phyloP scores from a whole-genome alignment of 176 grass and related monocot genomes.

The Rhynchospora pubera region DNA sequence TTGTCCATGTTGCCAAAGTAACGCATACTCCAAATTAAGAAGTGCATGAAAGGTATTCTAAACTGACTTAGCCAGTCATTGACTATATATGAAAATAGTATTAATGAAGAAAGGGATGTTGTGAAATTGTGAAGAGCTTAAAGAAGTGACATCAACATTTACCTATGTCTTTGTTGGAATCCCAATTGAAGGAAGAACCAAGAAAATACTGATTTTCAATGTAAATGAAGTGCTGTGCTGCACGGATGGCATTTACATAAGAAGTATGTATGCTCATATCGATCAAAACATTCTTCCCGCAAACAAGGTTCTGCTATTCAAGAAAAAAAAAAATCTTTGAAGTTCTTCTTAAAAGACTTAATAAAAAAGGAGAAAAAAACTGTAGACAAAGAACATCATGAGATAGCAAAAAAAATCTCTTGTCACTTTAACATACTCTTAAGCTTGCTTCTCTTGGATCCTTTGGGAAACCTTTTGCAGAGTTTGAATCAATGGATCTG shows the following conservation, averaged over 20 bases:
- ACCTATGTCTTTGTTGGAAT: slow-evolving; percentile 60
- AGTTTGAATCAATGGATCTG: slow-evolving; percentile 81
- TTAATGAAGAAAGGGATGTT: no score
- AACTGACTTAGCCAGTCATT: background rate
- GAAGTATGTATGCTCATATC: slow-evolving; percentile 74
- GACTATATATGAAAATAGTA: background rate
- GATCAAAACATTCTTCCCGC: slow-evolving; percentile 70
- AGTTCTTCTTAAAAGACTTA: background rate
- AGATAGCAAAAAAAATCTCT: background rate
- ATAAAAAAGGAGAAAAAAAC: background rate
- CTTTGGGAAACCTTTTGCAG: slow-evolving; percentile 80
- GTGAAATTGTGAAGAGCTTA: no score
- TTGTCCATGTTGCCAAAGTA: background rate
- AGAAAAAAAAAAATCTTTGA: slow-evolving; percentile 8
- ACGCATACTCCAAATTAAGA: background rate
- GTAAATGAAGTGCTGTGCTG: slow-evolving; percentile 74
- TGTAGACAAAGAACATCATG: slow-evolving; percentile 4
- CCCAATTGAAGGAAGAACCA: slow-evolving; percentile 73
- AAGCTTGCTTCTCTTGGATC: slow-evolving; percentile 46
- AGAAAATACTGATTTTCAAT: slow-evolving; percentile 92
- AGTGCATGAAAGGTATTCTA: background rate
- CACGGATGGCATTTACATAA: slow-evolving; percentile 72
- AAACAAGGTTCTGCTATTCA: slow-evolving; percentile 55
- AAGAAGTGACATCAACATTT: slow-evolving; percentile 4
- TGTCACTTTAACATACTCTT: slow-evolving; percentile 32